Conservation (phyloP, 768 basidiomycete genomes). For the Boletus vermiculosoides region DNA sequence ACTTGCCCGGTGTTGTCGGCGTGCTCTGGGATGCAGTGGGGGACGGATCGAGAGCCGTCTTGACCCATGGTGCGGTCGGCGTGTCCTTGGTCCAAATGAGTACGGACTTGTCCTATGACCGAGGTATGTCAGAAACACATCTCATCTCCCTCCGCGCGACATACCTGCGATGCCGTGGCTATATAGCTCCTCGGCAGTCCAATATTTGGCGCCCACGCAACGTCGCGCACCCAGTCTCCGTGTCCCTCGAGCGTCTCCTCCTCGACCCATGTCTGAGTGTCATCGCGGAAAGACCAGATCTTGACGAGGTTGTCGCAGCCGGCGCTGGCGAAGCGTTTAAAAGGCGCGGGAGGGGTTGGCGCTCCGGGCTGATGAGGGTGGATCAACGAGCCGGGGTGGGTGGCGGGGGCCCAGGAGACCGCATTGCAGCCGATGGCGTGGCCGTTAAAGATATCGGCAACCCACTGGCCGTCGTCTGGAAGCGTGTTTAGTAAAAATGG, state of each 20-base stretch:
- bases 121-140: background rate
- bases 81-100: slow-evolving; percentile 89
- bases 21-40: slow-evolving; percentile 44
- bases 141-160: slow-evolving; percentile 8
- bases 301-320: slow-evolving; percentile 96
- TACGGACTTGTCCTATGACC: slow-evolving; percentile 71
- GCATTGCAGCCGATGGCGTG: slow-evolving; percentile 97
- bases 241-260: slow-evolving; percentile 92
- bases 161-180: slow-evolving; percentile 88
- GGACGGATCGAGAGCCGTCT: slow-evolving; percentile 75
- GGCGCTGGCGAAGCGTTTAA: slow-evolving; percentile 92
- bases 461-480: slow-evolving; percentile 94
- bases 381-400: slow-evolving; percentile 81
- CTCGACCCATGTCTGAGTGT: slow-evolving; percentile 84
- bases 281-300: slow-evolving; percentile 90
- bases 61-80: slow-evolving; percentile 72
- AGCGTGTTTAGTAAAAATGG: background rate
- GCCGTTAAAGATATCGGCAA: slow-evolving; percentile 90
- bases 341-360: slow-evolving; percentile 44
- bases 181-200: slow-evolving; percentile 94
- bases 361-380: slow-evolving; percentile 54
- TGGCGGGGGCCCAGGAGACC: slow-evolving; percentile 95
- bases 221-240: slow-evolving; percentile 96
- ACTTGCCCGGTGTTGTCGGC: slow-evolving; percentile 63
- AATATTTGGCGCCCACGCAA: slow-evolving; percentile 98